These are phyloP conservation scores for Candida loeiensis DNA, from an alignment of 805 yeast species.

Conservation along the genomic window DNA sequence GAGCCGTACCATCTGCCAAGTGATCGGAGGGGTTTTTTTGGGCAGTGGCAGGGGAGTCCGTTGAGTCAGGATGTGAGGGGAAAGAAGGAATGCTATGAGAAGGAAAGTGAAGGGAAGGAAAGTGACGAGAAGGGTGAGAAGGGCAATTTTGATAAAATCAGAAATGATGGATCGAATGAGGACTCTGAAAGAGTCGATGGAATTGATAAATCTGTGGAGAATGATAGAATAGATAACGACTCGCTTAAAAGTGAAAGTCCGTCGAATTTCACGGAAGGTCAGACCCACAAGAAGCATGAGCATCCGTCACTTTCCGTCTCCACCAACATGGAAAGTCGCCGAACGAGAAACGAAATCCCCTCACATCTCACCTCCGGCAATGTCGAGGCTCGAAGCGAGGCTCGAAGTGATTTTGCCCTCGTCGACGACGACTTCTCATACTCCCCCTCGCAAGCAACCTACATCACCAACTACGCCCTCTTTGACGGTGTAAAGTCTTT, in stretches of 20 bases:
- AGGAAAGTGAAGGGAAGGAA: neutral
- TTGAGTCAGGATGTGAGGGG: neutral
- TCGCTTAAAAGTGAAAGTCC: neutral
- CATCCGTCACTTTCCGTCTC: too few species aligned
- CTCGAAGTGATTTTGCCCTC: slow-evolving; percentile 55
- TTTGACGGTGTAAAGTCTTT: too few species aligned
- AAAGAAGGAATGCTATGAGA: neutral
- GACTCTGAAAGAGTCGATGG: neutral
- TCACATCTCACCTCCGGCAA: too few species aligned
- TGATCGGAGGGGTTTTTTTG: neutral
- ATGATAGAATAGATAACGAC: neutral
- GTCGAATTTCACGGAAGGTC: too few species aligned
- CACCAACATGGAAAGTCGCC: too few species aligned
- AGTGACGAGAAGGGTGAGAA: neutral
- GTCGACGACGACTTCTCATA: slow-evolving; percentile 48
- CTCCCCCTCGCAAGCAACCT: slow-evolving; percentile 22
- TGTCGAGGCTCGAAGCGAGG: too few species aligned
- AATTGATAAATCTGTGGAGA: neutral
- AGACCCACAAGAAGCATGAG: too few species aligned
- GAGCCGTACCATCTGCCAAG: slow-evolving; percentile 1
- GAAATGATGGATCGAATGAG: too few species aligned
- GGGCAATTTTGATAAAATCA: too few species aligned
- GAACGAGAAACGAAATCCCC: too few species aligned
- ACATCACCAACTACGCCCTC: slow-evolving; percentile 50
- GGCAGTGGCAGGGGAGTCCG: neutral